Evolutionary conservation across 495 filamentous ascomycete species (phyloP).

Genomic region (Hypoxylon intermedium): DNA sequence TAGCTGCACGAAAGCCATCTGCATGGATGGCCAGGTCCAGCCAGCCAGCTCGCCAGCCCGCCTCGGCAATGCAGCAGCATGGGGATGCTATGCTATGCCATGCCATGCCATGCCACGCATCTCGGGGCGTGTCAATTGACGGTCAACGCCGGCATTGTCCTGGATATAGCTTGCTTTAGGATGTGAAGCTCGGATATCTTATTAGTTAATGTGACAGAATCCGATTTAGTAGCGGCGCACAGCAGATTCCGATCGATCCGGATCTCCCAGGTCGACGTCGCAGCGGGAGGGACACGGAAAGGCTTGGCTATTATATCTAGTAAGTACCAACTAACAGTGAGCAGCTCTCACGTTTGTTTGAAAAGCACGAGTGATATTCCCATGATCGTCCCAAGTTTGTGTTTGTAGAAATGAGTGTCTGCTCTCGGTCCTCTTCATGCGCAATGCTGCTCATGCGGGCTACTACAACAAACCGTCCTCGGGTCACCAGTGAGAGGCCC

Average conservation of each 20-base stretch:
- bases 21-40: conserved; percentile 38
- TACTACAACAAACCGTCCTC: neutral
- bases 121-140: conserved; percentile 25
- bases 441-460: conserved; percentile 7
- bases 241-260: conserved; percentile 42
- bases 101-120: no score
- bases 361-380: conserved; percentile 23
- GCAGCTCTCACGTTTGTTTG: conserved; percentile 9
- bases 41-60: conserved; percentile 1
- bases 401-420: conserved; percentile 17
- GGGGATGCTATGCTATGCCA: no score
- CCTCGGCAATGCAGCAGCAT: conserved; percentile 39
- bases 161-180: conserved; percentile 18
- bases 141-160: conserved; percentile 13
- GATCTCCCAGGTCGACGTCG: conserved; percentile 25
- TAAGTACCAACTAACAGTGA: no score
- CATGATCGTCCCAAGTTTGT: conserved; percentile 23
- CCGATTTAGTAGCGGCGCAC: conserved; percentile 25
- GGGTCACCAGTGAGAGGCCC: conserved; percentile 1
- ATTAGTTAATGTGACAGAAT: conserved; percentile 29
- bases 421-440: conserved; percentile 7
- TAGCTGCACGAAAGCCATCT: conserved; percentile 36
- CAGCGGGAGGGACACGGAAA: conserved; percentile 24
- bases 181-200: conserved; percentile 32
- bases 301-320: no score